phyloP scores from a whole-genome alignment of 345 rosid species.

The Crucihimalaya himalaica region DNA sequence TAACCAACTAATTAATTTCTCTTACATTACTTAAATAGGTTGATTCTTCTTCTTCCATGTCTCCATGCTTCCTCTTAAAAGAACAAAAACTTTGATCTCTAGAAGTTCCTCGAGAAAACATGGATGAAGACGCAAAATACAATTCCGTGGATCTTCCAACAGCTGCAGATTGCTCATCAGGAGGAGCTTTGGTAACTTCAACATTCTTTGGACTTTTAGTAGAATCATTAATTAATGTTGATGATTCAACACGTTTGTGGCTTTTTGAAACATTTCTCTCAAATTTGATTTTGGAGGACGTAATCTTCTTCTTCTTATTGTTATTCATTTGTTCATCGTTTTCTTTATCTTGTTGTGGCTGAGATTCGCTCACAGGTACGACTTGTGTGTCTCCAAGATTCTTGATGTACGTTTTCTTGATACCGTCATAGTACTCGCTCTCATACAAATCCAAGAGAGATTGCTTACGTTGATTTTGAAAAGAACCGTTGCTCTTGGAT shows the following conservation, averaged over 20 bases:
- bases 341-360: not conserved
- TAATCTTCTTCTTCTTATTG: constrained; percentile 8
- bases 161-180: constrained; percentile 66
- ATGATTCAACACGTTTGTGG: constrained; percentile 11
- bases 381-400: constrained; percentile 37
- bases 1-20: not conserved
- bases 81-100: constrained; percentile 22
- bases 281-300: not conserved
- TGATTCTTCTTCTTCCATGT: constrained; percentile 35
- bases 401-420: constrained; percentile 27
- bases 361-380: constrained; percentile 38
- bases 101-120: constrained; percentile 25
- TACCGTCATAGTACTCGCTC: constrained; percentile 30
- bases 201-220: constrained; percentile 3
- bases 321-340: not conserved
- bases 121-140: constrained; percentile 31
- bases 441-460: constrained; percentile 36
- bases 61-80: constrained; percentile 24
- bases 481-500: constrained; percentile 5
- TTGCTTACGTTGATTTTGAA: constrained; percentile 20
- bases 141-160: constrained; percentile 33
- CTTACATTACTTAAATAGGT: constrained; percentile 34
- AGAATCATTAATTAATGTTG: constrained; percentile 18
- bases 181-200: constrained; percentile 32
- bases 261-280: not conserved